Conservation (phyloP, 441 rosid species). For the Hura crepitans region DNA sequence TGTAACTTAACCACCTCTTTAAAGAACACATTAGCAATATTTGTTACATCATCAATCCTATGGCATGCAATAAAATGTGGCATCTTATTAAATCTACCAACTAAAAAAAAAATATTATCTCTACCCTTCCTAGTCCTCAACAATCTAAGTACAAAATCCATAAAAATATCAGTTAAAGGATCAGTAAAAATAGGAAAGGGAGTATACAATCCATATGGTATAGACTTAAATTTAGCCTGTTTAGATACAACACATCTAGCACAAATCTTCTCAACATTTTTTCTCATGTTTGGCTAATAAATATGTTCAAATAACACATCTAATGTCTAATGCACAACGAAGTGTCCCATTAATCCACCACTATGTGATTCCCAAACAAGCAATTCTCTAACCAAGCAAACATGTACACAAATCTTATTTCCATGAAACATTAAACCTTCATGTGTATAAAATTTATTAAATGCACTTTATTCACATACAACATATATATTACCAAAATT, state of each 20-base stretch:
- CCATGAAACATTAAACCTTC: slow-evolving; percentile 11
- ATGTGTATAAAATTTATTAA: slow-evolving; percentile 8
- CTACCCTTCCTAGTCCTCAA: neutral
- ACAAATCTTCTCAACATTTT: too few species aligned
- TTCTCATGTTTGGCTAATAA: neutral
- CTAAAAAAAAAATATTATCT: neutral
- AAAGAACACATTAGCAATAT: neutral
- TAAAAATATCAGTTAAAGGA: too few species aligned
- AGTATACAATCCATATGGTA: neutral
- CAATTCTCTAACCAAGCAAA: neutral
- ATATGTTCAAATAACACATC: neutral
- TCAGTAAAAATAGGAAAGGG: neutral
- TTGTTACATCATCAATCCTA: neutral
- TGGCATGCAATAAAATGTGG: neutral
- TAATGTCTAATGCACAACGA: neutral
- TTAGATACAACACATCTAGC: too few species aligned
- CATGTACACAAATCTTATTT: slow-evolving; percentile 12
- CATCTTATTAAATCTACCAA: neutral
- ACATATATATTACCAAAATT: neutral
- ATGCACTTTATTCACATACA: neutral
- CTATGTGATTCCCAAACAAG: neutral
- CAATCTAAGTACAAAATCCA: neutral
- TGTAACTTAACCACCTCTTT: neutral
- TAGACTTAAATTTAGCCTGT: neutral
- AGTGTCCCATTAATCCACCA: slow-evolving; percentile 7